A percentile compares a stretch with the other conserved stretches of the same genome.
phyloP scores from a whole-genome alignment of 2,329 filamentous ascomycete species.

The Fusarium begoniae region DNA sequence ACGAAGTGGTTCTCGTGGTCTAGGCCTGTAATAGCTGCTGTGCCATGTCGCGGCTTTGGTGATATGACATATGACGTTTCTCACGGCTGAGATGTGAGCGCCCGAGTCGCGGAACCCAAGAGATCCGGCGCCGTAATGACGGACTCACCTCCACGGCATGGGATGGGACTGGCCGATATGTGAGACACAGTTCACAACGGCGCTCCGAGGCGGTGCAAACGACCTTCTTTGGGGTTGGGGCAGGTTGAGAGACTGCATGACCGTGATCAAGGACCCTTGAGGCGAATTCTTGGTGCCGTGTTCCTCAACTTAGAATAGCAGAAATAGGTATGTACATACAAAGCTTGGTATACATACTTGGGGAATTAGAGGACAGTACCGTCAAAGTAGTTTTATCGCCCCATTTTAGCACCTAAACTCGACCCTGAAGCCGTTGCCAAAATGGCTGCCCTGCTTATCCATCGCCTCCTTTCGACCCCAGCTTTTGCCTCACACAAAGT shows the following conservation, averaged over 20 bases:
- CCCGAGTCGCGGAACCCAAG: conserved; percentile 18
- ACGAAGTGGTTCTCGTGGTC: not conserved
- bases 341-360: not conserved
- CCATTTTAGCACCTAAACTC: conserved; percentile 12
- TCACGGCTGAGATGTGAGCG: conserved; percentile 19
- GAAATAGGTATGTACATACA: not conserved
- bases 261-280: not conserved
- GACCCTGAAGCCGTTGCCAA: conserved; percentile 1
- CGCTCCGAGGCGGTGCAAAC: conserved; percentile 10
- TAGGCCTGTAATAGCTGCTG: conserved; percentile 9
- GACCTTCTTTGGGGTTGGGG: not conserved
- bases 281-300: conserved; percentile 1
- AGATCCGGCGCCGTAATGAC: conserved; percentile 28
- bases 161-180: conserved; percentile 17
- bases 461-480: not conserved
- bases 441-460: conserved; percentile 17
- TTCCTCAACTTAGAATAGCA: not conserved
- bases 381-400: conserved; percentile 7
- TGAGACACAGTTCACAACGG: conserved; percentile 4
- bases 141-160: conserved; percentile 5
- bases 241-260: not conserved
- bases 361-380: not conserved
- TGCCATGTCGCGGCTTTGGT: conserved; percentile 24
- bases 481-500: conserved; percentile 9
- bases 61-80: conserved; percentile 36